A percentile compares a stretch with the other conserved stretches of the same genome.
Conservation (phyloP, 192 early-diverging fungal species). For the Coemansia sp. region DNA sequence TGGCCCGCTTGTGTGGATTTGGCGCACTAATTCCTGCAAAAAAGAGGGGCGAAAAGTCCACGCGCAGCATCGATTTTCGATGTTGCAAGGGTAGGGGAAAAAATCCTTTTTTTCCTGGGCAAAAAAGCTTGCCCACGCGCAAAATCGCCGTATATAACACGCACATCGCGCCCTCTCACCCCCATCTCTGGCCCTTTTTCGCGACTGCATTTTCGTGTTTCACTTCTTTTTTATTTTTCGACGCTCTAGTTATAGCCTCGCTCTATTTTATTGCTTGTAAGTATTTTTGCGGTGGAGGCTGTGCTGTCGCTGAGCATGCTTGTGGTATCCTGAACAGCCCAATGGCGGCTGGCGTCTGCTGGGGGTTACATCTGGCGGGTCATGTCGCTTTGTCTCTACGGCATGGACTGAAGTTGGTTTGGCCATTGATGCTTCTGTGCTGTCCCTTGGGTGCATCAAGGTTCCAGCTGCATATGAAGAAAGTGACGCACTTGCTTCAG, state of each 20-base stretch:
- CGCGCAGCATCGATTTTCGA: not conserved
- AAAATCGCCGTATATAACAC: constrained; percentile 29
- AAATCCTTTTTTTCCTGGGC: constrained; percentile 12
- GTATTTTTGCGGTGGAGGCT: constrained; percentile 8
- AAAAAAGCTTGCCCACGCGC: constrained; percentile 7
- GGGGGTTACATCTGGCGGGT: too few relatives aligned
- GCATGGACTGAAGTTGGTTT: too few relatives aligned
- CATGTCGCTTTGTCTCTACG: too few relatives aligned
- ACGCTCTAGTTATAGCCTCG: not conserved
- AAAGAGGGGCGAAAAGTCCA: too few relatives aligned
- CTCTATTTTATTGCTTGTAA: constrained; percentile 14
- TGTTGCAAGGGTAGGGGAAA: constrained; percentile 4
- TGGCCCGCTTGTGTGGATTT: too few relatives aligned
- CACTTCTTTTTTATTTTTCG: constrained; percentile 13
- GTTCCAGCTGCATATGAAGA: too few relatives aligned
- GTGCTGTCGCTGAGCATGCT: constrained; percentile 6
- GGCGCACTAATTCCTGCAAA: too few relatives aligned
- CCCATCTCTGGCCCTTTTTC: constrained; percentile 17
- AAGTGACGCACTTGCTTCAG: too few relatives aligned
- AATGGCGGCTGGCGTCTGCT: not conserved
- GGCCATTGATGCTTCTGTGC: not conserved
- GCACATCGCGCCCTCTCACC: constrained; percentile 30
- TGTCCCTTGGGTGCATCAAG: not conserved
- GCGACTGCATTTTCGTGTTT: constrained; percentile 27
- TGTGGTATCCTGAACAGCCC: not conserved